These are phyloP conservation scores for Annulohypoxylon moriforme DNA, from an alignment of 495 filamentous ascomycete genomes.

Conservation along the genomic window DNA sequence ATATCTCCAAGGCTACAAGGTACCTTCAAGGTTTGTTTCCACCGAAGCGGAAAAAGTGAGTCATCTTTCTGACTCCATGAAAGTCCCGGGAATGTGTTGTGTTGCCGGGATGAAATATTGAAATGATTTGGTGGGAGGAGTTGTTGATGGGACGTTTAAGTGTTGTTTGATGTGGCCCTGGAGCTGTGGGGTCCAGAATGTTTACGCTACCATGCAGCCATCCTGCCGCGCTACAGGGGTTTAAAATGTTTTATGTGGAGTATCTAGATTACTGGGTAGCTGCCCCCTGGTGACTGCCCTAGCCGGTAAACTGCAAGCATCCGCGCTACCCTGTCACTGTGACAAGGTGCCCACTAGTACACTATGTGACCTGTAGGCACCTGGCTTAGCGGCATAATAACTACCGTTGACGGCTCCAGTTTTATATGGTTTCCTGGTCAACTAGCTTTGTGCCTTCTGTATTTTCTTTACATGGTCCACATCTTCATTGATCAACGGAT, in stretches of 20 bases:
- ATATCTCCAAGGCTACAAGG: neutral
- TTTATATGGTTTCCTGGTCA: neutral
- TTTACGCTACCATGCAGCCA: slow-evolving; percentile 9
- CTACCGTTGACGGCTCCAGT: neutral
- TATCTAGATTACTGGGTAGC: neutral
- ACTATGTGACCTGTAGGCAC: neutral
- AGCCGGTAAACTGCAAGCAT: slow-evolving; percentile 9
- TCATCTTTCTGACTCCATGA: slow-evolving; percentile 24
- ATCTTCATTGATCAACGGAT: neutral
- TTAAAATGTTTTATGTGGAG: slow-evolving; percentile 9
- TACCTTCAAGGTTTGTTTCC: no score
- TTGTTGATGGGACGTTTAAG: slow-evolving; percentile 25
- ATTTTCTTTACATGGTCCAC: slow-evolving; percentile 27
- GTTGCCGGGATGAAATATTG: slow-evolving; percentile 21
- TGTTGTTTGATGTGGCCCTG: slow-evolving; percentile 25
- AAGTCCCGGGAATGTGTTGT: slow-evolving; percentile 11
- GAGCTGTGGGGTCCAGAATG: slow-evolving; percentile 18
- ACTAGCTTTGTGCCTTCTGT: neutral
- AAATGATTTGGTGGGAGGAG: slow-evolving; percentile 17
- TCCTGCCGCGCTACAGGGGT: neutral
- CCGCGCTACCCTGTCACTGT: neutral
- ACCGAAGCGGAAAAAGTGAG: no score
- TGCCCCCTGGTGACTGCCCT: neutral
- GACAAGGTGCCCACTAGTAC: neutral
- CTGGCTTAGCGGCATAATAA: slow-evolving; percentile 10